Evolutionary conservation across 176 grass and related monocot species (phyloP).

Genomic region (Phyllostachys edulis): DNA sequence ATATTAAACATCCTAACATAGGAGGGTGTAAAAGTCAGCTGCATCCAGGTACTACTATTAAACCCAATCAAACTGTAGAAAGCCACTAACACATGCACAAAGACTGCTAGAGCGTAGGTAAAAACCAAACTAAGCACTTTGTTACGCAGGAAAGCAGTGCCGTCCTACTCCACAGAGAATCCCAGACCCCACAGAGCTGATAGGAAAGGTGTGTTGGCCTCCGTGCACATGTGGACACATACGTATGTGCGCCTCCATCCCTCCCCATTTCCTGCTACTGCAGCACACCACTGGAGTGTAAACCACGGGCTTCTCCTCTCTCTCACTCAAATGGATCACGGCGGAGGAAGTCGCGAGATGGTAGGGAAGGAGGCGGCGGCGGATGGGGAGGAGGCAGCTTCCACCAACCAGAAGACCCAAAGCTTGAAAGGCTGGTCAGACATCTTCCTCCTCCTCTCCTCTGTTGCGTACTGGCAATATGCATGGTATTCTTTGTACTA

Average conservation of each 20-base stretch:
- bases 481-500: neutral
- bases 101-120: neutral
- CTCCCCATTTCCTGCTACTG: conserved; percentile 6
- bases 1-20: too few species aligned
- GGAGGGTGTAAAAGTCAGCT: too few species aligned
- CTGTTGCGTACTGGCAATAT: neutral
- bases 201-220: neutral
- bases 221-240: neutral
- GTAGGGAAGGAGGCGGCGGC: neutral
- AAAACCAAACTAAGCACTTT: neutral
- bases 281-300: neutral
- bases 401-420: conserved; percentile 34
- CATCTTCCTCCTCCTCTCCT: neutral
- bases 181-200: neutral
- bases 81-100: neutral
- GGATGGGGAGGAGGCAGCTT: neutral
- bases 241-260: neutral
- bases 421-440: conserved; percentile 31
- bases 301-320: too few species aligned
- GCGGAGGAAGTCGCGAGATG: neutral
- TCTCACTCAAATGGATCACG: conserved; percentile 9
- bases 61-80: neutral
- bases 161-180: neutral
- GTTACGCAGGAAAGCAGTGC: too few species aligned
- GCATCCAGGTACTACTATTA: too few species aligned